Evolutionary conservation across 805 yeast species (phyloP), one percentile per base, ranked within the genome.

Genomic region (Wickerhamomyces hampshirensis): DNA sequence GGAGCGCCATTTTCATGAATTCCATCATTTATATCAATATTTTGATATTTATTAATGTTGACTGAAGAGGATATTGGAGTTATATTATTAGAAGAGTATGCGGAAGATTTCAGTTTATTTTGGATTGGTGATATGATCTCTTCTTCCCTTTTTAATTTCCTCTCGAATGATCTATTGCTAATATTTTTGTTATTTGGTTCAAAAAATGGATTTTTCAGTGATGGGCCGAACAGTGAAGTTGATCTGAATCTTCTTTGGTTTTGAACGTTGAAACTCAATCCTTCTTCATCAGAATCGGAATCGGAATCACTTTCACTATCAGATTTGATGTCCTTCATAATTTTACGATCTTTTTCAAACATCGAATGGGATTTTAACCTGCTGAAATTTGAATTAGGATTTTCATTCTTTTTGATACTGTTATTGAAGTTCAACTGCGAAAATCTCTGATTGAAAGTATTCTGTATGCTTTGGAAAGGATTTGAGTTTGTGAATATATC

Each of bases 1-100:
- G 58, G 57, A 5, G 52, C 50, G 5, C 35, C 39, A 6, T 14
- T 11, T 23, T 18, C 9, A 11, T 41, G 35, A 6, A 26, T 44
- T 1, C 59, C 59, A 34, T 54, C 59, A 32, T 53, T 50, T 18
- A 38, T 49, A 29, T 54, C 56, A 18, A 54, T 44, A 35, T 54
- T 54, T 33, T 46, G 52, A 31, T 43, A 54, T 8, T 18, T 18
- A 15, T 29, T 29, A 16, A 38, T 5, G 13, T 24, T 34, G 11
- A 39, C 15, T 11, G 29, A 17, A 15, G 49, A 35, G 3, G 30
- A 23, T 8, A 23, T 21, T 23, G 39, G n/a, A 6, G 35, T 26
- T 16, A 26, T 18, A 7, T 18, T 23, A 10, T 30, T 18, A 12
- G 39, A 18, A 23, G 24, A 21, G 17, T 18, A 14, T 9, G 41